Evolutionary conservation across 2,329 filamentous ascomycete species (phyloP), one percentile per base, ranked within the genome.

Genomic region (Verticillium nubilum): DNA sequence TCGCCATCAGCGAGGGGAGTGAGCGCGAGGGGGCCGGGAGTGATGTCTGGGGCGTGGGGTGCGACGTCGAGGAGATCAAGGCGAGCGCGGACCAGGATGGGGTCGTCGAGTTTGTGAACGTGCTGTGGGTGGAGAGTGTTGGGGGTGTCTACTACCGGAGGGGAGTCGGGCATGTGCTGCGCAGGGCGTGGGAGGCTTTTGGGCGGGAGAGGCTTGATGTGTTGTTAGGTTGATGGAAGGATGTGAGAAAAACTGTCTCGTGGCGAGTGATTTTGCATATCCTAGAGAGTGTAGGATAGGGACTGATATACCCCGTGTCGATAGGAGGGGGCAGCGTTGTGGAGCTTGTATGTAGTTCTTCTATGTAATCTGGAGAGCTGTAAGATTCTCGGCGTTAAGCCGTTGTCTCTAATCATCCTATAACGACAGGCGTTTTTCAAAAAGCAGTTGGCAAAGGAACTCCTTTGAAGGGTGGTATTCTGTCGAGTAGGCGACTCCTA

Each of bases 111-210:
- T 74, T 79, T 65, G 73, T 79, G 19, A 79, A 79, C 28, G 77
- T 79, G 42, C 63, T 79, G 31, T 79, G 77, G 77, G 72, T 79
- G 19, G 77, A 79, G 68, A 67, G 76, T 26, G 77, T 79, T 23
- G 75, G 75, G 10, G 76, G 71, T 17, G 69, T 79, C 58, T 72
- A 72, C 6, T 78, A 74, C 60, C 66, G 77, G 19, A 65, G 76
- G 28, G 77, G 77, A 3, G 67, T 79, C 28, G 77, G 77, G 0
- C 76, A 78, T 63, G 70, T 79, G 5, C 57, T 79, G 54, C 68
- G 71, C 59, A 71, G 70, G 61, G 72, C 70, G 1, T 79, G 77
- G 76, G 74, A 77, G 29, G 68, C 69, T 4, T 71, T 77, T 50
- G 72, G 71, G 5, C 70, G 68, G 60, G 73, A 78, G 19, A 73